Conservation (phyloP, 345 rosid species). For the Syzygium aromaticum region DNA sequence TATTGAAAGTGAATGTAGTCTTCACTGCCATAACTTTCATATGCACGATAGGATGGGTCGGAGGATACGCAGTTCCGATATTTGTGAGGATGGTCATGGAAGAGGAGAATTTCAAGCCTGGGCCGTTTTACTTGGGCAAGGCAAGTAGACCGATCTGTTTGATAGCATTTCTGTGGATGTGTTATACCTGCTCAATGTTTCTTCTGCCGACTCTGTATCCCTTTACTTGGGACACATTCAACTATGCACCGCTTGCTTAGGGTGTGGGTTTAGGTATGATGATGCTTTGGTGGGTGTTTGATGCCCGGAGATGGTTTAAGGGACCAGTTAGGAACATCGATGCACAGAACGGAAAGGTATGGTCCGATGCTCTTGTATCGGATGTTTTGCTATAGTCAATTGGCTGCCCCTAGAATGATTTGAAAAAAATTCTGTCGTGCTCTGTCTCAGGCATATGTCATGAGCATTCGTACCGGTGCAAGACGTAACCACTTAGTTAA, state of each 20-base stretch:
- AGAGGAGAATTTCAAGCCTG: slow-evolving; percentile 44
- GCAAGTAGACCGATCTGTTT: slow-evolving; percentile 42
- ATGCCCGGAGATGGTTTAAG: slow-evolving; percentile 50
- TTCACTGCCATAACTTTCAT: slow-evolving; percentile 54
- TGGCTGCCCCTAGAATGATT: not conserved
- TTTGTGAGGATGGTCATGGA: slow-evolving; percentile 51
- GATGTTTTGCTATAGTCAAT: not conserved
- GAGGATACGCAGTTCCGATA: slow-evolving; percentile 47
- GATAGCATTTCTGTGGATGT: slow-evolving; percentile 45
- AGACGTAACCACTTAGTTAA: not conserved
- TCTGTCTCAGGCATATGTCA: not conserved
- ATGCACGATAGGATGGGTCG: slow-evolving; percentile 60
- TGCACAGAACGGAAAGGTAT: slow-evolving; percentile 15
- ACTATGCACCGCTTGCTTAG: slow-evolving; percentile 49
- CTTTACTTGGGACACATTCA: slow-evolving; percentile 36
- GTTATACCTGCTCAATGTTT: slow-evolving; percentile 47
- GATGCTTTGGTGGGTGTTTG: slow-evolving; percentile 49
- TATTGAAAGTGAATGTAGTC: slow-evolving; percentile 36
- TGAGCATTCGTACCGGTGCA: not conserved
- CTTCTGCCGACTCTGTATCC: slow-evolving; percentile 49
- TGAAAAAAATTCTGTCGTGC: not conserved
- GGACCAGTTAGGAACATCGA: slow-evolving; percentile 54
- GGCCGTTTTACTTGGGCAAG: slow-evolving; percentile 49
- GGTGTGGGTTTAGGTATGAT: slow-evolving; percentile 28
- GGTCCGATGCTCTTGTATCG: not conserved